Conservation (phyloP, 805 yeast genomes). For the Candida rishiriensis region DNA sequence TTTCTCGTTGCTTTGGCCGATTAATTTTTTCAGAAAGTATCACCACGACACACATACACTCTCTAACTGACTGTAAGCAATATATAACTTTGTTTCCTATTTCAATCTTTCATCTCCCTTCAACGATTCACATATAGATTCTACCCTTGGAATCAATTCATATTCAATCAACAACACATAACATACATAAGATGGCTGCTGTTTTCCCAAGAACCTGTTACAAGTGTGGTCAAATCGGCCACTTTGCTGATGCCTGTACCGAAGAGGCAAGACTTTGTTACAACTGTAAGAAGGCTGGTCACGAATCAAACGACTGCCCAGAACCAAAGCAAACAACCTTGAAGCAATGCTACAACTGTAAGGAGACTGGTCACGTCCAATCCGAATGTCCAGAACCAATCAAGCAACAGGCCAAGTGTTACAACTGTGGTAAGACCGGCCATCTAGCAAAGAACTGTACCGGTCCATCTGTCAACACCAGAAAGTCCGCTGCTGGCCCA, state of each 20-base stretch:
- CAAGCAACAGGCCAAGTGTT: slow-evolving; percentile 62
- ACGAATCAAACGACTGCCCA: slow-evolving; percentile 84
- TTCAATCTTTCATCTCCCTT: too few species aligned
- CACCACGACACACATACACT: too few species aligned
- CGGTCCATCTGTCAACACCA: slow-evolving; percentile 35
- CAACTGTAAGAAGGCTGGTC: slow-evolving; percentile 89
- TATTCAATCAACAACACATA: too few species aligned
- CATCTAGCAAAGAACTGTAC: slow-evolving; percentile 77
- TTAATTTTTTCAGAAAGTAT: too few species aligned
- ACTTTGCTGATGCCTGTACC: slow-evolving; percentile 82
- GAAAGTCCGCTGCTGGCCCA: slow-evolving; percentile 23
- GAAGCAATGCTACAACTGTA: slow-evolving; percentile 93
- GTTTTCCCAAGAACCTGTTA: slow-evolving; percentile 66
- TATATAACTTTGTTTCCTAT: too few species aligned
- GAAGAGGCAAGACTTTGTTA: slow-evolving; percentile 85
- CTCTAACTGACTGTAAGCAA: too few species aligned
- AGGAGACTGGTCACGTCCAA: slow-evolving; percentile 85
- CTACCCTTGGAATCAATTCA: neutral
- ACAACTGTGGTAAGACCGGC: slow-evolving; percentile 72
- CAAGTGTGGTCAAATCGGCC: slow-evolving; percentile 91
- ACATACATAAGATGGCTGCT: slow-evolving; percentile 20
- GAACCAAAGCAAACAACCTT: slow-evolving; percentile 79
- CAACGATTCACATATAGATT: neutral
- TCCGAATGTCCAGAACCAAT: slow-evolving; percentile 71
- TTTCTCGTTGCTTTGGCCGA: too few species aligned